phyloP scores from a whole-genome alignment of 371 early-diverging fungal genomes.

The Rhizopus delemar region DNA sequence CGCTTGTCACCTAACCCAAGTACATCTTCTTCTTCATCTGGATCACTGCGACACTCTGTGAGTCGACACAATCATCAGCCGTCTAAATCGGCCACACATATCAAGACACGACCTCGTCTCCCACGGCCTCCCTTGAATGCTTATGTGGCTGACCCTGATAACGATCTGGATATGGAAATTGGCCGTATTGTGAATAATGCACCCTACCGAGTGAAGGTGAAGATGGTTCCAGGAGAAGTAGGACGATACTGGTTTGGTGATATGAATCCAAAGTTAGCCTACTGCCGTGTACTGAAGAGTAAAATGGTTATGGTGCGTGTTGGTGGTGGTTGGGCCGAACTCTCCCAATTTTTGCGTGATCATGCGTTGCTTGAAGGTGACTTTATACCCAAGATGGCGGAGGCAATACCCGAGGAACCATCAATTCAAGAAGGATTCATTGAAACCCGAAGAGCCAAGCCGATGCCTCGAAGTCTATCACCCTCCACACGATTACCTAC shows the following conservation, averaged over 20 bases:
- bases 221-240: constrained; percentile 63
- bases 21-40: constrained; percentile 6
- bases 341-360: constrained; percentile 57
- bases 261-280: constrained; percentile 65
- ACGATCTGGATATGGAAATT: constrained; percentile 72
- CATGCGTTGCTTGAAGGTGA: constrained; percentile 50
- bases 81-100: constrained; percentile 32
- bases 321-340: constrained; percentile 75
- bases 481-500: constrained; percentile 2
- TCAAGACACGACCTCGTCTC: constrained; percentile 7
- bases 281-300: constrained; percentile 68
- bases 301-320: constrained; percentile 79
- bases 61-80: constrained; percentile 18
- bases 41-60: neutral
- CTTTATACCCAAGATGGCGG: constrained; percentile 34
- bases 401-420: no score
- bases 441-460: constrained; percentile 26
- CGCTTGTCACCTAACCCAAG: constrained; percentile 18
- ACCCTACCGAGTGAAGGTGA: constrained; percentile 46
- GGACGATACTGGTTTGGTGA: constrained; percentile 78
- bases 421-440: constrained; percentile 31
- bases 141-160: constrained; percentile 65
- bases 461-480: constrained; percentile 2
- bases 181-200: constrained; percentile 69
- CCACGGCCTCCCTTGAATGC: constrained; percentile 35